These are phyloP conservation scores for Paracamarosporium sp. DNA, from an alignment of 2,329 filamentous ascomycete species.

Conservation along the genomic window DNA sequence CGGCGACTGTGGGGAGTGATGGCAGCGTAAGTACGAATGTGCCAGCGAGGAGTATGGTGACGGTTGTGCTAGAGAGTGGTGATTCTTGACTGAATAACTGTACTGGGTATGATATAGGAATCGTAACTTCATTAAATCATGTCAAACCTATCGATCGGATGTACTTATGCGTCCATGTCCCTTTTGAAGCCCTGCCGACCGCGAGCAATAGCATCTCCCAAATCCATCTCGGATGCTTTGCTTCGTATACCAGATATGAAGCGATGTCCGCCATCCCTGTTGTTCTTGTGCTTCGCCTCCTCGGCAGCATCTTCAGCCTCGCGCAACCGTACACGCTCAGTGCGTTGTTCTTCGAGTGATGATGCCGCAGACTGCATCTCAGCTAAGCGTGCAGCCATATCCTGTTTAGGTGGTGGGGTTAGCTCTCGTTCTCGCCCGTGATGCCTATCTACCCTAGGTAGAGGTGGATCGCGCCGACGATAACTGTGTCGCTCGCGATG, in stretches of 20 bases:
- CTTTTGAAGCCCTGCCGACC: conserved; percentile 27
- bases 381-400: conserved; percentile 36
- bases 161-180: conserved; percentile 22
- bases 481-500: not conserved
- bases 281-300: conserved; percentile 31
- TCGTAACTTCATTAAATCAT: not conserved
- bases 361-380: conserved; percentile 43
- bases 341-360: conserved; percentile 40
- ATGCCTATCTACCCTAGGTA: conserved; percentile 10
- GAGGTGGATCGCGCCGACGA: conserved; percentile 10
- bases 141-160: not conserved
- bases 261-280: conserved; percentile 29
- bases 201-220: conserved; percentile 37
- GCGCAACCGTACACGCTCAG: conserved; percentile 39
- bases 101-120: not conserved
- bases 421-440: conserved; percentile 20
- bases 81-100: not conserved
- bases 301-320: conserved; percentile 42
- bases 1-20: conserved; percentile 20
- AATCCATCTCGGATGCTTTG: conserved; percentile 31
- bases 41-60: conserved; percentile 35
- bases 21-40: conserved; percentile 30
- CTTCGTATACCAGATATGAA: conserved; percentile 32
- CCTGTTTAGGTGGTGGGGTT: not conserved
- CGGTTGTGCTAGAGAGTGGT: conserved; percentile 20